Evolutionary conservation across 148 eudicot genomes (phyloP), one percentile per base, ranked within the genome.

Genomic region (Diospyros lotus): DNA sequence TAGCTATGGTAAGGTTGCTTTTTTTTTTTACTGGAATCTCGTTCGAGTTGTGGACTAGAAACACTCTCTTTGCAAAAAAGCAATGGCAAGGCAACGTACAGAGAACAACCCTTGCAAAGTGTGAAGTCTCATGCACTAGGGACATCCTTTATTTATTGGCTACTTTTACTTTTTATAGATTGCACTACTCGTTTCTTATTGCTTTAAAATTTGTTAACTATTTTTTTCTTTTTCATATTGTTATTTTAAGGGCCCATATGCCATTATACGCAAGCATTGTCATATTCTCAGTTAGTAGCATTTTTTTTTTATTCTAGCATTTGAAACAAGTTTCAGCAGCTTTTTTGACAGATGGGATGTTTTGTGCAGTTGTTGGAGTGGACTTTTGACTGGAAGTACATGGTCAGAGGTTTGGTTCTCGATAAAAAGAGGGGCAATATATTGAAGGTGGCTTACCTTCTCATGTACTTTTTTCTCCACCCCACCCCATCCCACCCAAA

Each of bases 341-440:
- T 54, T 81, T 58, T 40, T 65, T 53, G 66, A 72, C 69, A 64
- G 74, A 43, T 74, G 39, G 58, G 62, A 18, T 75, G 72, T 77
- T 28, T 67, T 74, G 14, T 83, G 85, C 85, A 95, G 99, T 66
- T 95, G 80, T 85, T 95, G 82, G 82, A 83, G 58, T 95, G 94
- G 97, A 81, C 88, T 61, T 92, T 95, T 86, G 97, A 95, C 75
- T 95, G 93, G 96, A 91, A 83, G 38, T 95, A 92, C 83, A 95
- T 95, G 97, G 99, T 95, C 79, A 86, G 99, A 81, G 99, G 99
- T 58, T 83, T 95, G 60, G 99, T 95, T 77, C 94, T 95, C 76
- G 99, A 95, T 75, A 92, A 92, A 75, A 95, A 91, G 88, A 87
- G 97, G 75, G 99, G 99, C 78, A 95, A 95, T 81, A 92, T 95